These are phyloP conservation scores for Alloteropsis angusta DNA, from an alignment of 202 grass and related monocot species.

Conservation along the genomic window DNA sequence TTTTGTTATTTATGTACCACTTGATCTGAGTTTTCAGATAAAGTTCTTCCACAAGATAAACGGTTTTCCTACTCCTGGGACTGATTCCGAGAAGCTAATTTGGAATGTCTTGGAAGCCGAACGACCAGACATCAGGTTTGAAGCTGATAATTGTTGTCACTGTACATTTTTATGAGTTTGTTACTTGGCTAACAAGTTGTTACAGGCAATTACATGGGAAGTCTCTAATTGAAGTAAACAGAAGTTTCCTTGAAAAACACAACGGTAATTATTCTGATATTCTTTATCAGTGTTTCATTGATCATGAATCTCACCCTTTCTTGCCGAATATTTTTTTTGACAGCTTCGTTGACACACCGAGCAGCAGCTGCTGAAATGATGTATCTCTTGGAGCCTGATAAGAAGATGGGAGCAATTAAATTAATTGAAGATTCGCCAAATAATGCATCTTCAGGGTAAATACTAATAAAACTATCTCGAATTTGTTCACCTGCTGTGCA, in stretches of 20 bases:
- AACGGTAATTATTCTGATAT: slow-evolving; percentile 41
- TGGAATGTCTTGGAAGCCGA: slow-evolving; percentile 91
- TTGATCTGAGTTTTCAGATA: slow-evolving; percentile 47
- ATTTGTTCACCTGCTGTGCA: slow-evolving; percentile 6
- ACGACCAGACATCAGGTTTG: slow-evolving; percentile 75
- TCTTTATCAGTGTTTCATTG: not conserved
- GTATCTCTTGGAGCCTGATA: slow-evolving; percentile 73
- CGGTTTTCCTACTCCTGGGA: slow-evolving; percentile 50
- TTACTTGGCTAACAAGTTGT: slow-evolving; percentile 19
- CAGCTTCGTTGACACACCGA: slow-evolving; percentile 83
- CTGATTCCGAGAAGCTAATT: slow-evolving; percentile 85
- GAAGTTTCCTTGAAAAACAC: slow-evolving; percentile 72
- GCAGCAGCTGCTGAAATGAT: slow-evolving; percentile 94
- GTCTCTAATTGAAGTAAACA: slow-evolving; percentile 84
- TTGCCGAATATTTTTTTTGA: slow-evolving; percentile 4
- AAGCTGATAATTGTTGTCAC: not conserved
- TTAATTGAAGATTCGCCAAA: slow-evolving; percentile 96
- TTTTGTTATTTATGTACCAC: slow-evolving; percentile 10
- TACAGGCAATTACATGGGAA: slow-evolving; percentile 84
- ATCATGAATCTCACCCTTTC: slow-evolving; percentile 1
- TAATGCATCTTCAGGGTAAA: slow-evolving; percentile 60
- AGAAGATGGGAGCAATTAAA: slow-evolving; percentile 70
- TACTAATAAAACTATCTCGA: not conserved
- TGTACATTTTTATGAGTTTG: not conserved
- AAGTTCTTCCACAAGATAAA: slow-evolving; percentile 86